A percentile compares a stretch with the other conserved stretches of the same genome.
These are phyloP conservation scores for Marsdenia floribunda DNA, from an alignment of 257 asterid species.

Conservation along the genomic window DNA sequence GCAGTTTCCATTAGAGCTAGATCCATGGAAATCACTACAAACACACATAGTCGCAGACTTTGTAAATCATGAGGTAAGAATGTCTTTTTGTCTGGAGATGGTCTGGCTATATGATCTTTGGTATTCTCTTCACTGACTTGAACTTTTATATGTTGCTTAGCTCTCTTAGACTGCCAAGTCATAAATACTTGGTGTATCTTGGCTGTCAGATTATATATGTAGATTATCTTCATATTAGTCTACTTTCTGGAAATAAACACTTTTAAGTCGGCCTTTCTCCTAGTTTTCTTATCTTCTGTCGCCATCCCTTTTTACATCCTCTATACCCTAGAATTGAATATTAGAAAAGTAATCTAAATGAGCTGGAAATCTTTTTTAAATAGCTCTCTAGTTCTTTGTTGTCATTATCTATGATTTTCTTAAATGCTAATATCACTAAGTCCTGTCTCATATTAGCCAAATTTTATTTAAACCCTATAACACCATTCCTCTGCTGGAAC, in stretches of 20 bases:
- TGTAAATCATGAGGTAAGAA: constrained; percentile 76
- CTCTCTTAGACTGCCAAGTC: neutral
- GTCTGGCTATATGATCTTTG: neutral
- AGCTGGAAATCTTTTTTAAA: neutral
- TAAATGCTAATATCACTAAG: neutral
- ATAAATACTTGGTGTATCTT: neutral
- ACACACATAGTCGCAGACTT: constrained; percentile 74
- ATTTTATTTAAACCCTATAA: neutral
- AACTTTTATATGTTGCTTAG: neutral
- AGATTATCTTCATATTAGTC: neutral
- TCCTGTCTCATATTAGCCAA: neutral
- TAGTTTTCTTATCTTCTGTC: neutral
- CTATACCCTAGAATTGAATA: neutral
- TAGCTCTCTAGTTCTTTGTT: neutral
- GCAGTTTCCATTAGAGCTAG: constrained; percentile 88
- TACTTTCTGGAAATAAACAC: neutral
- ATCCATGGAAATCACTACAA: constrained; percentile 80
- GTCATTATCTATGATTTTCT: neutral
- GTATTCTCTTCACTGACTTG: too few relatives aligned
- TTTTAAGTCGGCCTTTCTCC: neutral
- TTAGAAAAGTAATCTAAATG: neutral
- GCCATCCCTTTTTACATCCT: neutral
- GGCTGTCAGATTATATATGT: neutral
- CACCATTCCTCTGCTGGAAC: neutral
- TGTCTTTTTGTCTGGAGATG: constrained; percentile 14